phyloP scores from a whole-genome alignment of 148 eudicot species.

The Rhododendron mucronatum region DNA sequence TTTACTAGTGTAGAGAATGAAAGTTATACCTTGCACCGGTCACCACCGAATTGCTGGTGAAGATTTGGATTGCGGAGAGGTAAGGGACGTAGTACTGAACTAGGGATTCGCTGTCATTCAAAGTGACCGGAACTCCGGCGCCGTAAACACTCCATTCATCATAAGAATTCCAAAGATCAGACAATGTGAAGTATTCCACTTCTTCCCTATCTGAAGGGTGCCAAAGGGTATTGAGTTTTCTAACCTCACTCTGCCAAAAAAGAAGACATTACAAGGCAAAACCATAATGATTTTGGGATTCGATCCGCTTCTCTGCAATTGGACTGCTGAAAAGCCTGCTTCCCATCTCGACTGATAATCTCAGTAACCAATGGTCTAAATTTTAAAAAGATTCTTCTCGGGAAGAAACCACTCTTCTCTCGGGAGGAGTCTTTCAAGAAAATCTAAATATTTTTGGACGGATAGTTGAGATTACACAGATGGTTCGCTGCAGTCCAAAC shows the following conservation, averaged over 20 bases:
- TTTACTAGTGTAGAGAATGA: background rate
- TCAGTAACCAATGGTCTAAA: background rate
- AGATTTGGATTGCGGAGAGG: constrained; percentile 86
- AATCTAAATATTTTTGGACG: too few species aligned
- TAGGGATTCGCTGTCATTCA: constrained; percentile 36
- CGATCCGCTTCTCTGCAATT: too few species aligned
- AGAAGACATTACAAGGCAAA: background rate
- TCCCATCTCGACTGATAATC: background rate
- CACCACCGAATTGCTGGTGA: constrained; percentile 55
- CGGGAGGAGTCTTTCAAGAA: too few species aligned
- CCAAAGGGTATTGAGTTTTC: constrained; percentile 72
- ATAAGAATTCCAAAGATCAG: constrained; percentile 77
- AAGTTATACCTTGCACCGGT: constrained; percentile 46
- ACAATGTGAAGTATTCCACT: constrained; percentile 57
- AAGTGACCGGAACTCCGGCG: constrained; percentile 68
- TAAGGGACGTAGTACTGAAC: constrained; percentile 90
- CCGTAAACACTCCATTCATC: constrained; percentile 98
- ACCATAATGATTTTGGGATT: background rate
- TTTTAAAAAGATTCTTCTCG: too few species aligned
- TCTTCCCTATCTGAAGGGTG: constrained; percentile 78
- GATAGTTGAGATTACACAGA: too few species aligned
- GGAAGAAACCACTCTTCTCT: too few species aligned
- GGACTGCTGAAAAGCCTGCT: too few species aligned
- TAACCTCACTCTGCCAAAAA: constrained; percentile 54
- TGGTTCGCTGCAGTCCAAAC: too few species aligned